Conservation (phyloP, 192 early-diverging fungal species). For the Coemansia sp. region DNA sequence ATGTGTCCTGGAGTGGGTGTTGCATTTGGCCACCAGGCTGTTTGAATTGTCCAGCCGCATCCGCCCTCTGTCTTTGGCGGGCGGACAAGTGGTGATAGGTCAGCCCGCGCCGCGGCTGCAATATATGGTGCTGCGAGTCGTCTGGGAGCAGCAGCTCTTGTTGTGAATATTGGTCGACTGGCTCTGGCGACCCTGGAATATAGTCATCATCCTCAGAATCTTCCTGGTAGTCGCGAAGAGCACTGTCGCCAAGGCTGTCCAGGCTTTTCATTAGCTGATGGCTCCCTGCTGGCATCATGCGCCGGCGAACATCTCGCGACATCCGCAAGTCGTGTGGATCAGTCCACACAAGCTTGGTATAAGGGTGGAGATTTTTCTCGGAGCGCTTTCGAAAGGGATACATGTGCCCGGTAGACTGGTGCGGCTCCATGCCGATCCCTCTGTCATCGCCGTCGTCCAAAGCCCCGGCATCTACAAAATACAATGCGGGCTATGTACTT, state of each 20-base stretch:
- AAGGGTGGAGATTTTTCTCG: slow-evolving; percentile 42
- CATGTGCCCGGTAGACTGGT: slow-evolving; percentile 5
- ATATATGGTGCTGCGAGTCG: not conserved
- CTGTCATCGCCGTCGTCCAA: too few relatives aligned
- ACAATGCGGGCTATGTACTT: too few relatives aligned
- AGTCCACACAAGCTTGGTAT: slow-evolving; percentile 46
- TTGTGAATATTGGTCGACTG: slow-evolving; percentile 11
- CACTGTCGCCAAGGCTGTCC: not conserved
- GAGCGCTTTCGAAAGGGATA: slow-evolving; percentile 37
- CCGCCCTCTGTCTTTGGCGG: slow-evolving; percentile 3
- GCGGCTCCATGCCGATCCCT: not conserved
- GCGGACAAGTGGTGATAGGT: slow-evolving; percentile 30
- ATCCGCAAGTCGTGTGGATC: slow-evolving; percentile 14
- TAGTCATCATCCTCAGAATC: slow-evolving; percentile 43
- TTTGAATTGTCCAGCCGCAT: not conserved
- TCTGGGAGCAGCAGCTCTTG: not conserved
- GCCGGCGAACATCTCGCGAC: slow-evolving; percentile 2
- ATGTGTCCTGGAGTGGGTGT: too few relatives aligned
- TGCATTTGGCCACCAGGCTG: not conserved
- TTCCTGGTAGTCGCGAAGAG: slow-evolving; percentile 12
- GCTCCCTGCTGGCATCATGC: slow-evolving; percentile 6
- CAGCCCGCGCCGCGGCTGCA: slow-evolving; percentile 2
- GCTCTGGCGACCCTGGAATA: slow-evolving; percentile 22
- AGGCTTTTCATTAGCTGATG: not conserved
- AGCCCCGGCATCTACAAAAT: too few relatives aligned